Evolutionary conservation across 2,329 filamentous ascomycete genomes (phyloP).

Genomic region (Xylariaceae sp.): DNA sequence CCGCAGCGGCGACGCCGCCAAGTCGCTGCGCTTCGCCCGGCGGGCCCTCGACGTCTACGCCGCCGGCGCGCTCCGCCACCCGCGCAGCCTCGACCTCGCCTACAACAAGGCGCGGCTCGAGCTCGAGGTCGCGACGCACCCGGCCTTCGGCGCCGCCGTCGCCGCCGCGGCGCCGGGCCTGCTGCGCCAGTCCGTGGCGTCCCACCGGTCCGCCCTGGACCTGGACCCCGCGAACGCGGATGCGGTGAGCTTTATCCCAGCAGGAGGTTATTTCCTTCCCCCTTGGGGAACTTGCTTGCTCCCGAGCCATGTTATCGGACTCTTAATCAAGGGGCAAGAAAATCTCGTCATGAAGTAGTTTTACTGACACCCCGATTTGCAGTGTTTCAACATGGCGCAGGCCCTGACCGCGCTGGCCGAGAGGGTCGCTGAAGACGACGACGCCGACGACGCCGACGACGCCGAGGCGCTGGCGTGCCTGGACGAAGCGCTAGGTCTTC

Average conservation of each 20-base stretch:
- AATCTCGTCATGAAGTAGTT: too few relatives aligned
- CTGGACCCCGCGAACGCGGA: slow-evolving; percentile 47
- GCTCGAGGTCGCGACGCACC: slow-evolving; percentile 62
- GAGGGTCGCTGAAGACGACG: slow-evolving; percentile 44
- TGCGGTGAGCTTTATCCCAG: too few relatives aligned
- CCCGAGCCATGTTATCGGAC: too few relatives aligned
- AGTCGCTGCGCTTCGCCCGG: slow-evolving; percentile 48
- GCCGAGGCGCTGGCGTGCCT: slow-evolving; percentile 31
- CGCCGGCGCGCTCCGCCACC: slow-evolving; percentile 52
- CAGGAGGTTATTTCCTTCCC: too few relatives aligned
- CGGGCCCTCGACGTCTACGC: slow-evolving; percentile 61
- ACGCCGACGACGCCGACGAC: slow-evolving; percentile 31
- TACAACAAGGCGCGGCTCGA: slow-evolving; percentile 71
- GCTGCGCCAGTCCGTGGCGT: slow-evolving; percentile 47
- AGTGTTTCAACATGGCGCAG: slow-evolving; percentile 67
- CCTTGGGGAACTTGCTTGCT: too few relatives aligned
- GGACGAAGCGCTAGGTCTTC: slow-evolving; percentile 20
- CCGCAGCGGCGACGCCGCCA: slow-evolving; percentile 61
- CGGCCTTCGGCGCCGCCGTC: slow-evolving; percentile 15
- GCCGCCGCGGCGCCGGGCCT: slow-evolving; percentile 31
- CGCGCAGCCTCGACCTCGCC: slow-evolving; percentile 59
- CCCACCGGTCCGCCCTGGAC: background rate
- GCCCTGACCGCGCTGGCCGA: slow-evolving; percentile 61
- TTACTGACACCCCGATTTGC: too few relatives aligned
- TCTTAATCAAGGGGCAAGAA: too few relatives aligned